Percentiles rank a stretch among this genome's conserved stretches.
Evolutionary conservation across 768 basidiomycete genomes (phyloP).

Genomic region (Phaeotremella fagi): DNA sequence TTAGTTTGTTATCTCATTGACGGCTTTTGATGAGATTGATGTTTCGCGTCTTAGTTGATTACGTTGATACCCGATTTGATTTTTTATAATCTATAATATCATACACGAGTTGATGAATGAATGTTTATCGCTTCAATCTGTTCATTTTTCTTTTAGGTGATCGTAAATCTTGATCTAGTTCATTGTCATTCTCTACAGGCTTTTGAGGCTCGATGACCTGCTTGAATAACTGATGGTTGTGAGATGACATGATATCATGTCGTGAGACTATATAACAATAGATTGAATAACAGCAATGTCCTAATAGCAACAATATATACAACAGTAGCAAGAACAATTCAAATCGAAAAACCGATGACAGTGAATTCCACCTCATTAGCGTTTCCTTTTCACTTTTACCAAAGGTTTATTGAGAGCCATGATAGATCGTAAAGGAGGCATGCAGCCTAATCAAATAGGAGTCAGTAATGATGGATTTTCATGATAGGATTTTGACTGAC

Average conservation of each 20-base stretch:
- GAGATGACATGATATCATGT: background rate
- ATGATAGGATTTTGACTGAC: slow-evolving; percentile 14
- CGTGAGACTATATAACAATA: slow-evolving; percentile 12
- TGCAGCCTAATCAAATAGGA: slow-evolving; percentile 14
- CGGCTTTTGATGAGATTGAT: too few relatives aligned
- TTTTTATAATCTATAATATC: too few relatives aligned
- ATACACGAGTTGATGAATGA: too few relatives aligned
- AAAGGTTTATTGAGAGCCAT: slow-evolving; percentile 13
- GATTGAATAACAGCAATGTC: slow-evolving; percentile 24
- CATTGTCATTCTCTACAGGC: too few relatives aligned
- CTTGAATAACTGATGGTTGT: slow-evolving; percentile 1
- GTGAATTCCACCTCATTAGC: background rate
- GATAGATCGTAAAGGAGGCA: slow-evolving; percentile 32
- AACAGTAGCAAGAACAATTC: too few relatives aligned
- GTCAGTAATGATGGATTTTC: background rate
- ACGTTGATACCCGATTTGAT: too few relatives aligned
- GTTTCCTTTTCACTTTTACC: too few relatives aligned
- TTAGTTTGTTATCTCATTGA: too few relatives aligned
- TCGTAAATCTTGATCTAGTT: too few relatives aligned
- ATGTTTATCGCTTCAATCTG: slow-evolving; percentile 29
- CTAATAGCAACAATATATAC: too few relatives aligned
- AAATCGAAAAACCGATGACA: too few relatives aligned
- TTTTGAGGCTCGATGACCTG: slow-evolving; percentile 30
- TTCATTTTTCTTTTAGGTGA: slow-evolving; percentile 18
- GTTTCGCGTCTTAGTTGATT: too few relatives aligned